Evolutionary conservation across 176 grass and related monocot genomes (phyloP), one percentile per base, ranked within the genome.

Genomic region (Bolboschoenus planiculmis): DNA sequence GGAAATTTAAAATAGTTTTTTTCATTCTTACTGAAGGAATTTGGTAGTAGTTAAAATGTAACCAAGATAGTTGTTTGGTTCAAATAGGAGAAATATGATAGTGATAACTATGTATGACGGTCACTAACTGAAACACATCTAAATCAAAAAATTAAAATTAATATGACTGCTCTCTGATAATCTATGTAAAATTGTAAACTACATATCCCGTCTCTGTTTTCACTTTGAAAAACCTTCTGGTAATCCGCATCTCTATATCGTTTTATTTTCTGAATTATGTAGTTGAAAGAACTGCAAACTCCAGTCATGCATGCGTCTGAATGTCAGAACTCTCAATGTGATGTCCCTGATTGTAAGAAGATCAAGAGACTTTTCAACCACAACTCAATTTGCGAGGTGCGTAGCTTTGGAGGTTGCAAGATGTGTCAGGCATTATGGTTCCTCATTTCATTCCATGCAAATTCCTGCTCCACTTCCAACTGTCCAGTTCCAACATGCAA

Each of bases 401-500:
- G 27, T 27, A 3, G 14, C 13, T 16, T 16, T 15, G 75, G 47
- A 78, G 44, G 46, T 56, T 78, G 47, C 75, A 48, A 14, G 13
- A 53, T 78, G 4, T 78, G 75, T 31, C 10, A 78, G 47, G 48
- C 14, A 5, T 53, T 78, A 7, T 29, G 44, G 39, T 8, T 53
- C 10, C 24, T 53, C 7, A 27, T 78, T 34, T 30, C 15, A 14
- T 51, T 51, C 11, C 74, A 78, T 55, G 46, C 46, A 26, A 51
- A n/a, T 53, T 47, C 75, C 14, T 78, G 75, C 46, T 18, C 50
- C 10, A 11, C 44, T 30, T 53, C 75, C 0, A 53, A 78, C 27
- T 78, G 47, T 53, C 20, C 27, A 16, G 75, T 78, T 78, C 75
- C 75, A 53, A 27, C 44, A 31, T 56, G 75, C 75, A 53, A 78